A percentile compares a stretch with the other conserved stretches of the same genome.
Evolutionary conservation across 805 yeast genomes (phyloP).

Genomic region (Ogataea dorogensis): DNA sequence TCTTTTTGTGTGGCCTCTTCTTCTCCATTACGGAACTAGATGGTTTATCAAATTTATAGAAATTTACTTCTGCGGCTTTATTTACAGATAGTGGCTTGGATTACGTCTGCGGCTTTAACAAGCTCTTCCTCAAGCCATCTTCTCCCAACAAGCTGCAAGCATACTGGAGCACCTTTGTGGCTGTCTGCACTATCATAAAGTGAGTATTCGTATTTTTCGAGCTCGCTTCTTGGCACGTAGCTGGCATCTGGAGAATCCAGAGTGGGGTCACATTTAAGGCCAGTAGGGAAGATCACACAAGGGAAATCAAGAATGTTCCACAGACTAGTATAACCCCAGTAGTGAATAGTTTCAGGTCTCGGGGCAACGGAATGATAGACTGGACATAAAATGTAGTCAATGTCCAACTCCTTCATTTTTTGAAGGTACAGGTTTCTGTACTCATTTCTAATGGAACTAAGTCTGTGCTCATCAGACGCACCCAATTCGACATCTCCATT

Average conservation of each 20-base stretch:
- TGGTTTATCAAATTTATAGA: neutral
- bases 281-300: constrained; percentile 56
- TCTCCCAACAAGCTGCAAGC: constrained; percentile 50
- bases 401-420: constrained; percentile 44
- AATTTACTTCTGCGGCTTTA: neutral
- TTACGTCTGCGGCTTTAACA: constrained; percentile 42
- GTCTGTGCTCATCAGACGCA: constrained; percentile 46
- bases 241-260: constrained; percentile 22
- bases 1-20: constrained; percentile 4
- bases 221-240: constrained; percentile 22
- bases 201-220: constrained; percentile 33
- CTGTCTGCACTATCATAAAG: constrained; percentile 30
- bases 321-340: constrained; percentile 73
- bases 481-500: constrained; percentile 48
- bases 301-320: constrained; percentile 71
- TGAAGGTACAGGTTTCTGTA: constrained; percentile 50
- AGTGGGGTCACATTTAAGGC: constrained; percentile 44
- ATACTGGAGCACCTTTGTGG: constrained; percentile 48
- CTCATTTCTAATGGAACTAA: constrained; percentile 49
- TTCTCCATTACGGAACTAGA: neutral
- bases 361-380: constrained; percentile 67
- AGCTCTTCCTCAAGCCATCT: constrained; percentile 50
- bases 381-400: constrained; percentile 64
- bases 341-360: constrained; percentile 52
- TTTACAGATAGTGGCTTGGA: constrained; percentile 30